Evolutionary conservation across 2,329 filamentous ascomycete genomes (phyloP), one percentile per base, ranked within the genome.

Genomic region (Berkeleyomyces basicola): DNA sequence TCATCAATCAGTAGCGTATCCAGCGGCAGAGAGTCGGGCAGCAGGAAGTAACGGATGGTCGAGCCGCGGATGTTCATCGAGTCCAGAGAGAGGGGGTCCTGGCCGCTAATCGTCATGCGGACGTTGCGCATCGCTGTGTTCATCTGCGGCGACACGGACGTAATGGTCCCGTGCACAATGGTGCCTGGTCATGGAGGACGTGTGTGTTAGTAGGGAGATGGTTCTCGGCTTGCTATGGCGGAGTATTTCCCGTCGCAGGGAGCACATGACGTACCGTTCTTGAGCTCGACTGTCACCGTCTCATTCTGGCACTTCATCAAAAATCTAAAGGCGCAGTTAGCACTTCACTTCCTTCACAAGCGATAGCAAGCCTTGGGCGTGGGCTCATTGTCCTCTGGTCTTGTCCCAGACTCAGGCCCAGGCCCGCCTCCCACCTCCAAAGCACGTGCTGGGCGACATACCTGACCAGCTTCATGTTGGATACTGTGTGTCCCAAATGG

Each of bases 301-400:
- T 99, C 93, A 76, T 96, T 97, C 75, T 88, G 85, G 76, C 92
- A 97, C 81, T 99, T 99, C 92, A 97, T 97, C 70, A 99, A 80
- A 75, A 99, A 99, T 74, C 93, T 97, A 74, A 16, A 16, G 40
- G 10, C 7, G 7, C 37, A 7, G 42, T 51, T 59, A 44, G 58
- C 40, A 44, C 33, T 14, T 14, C 51, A 55, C 36, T 55, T 39
- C 51, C 7, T n/a, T 3, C 11, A 6, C 33, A 55, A 16, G 43
- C 7, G 3, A 4, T 1, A n/a, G 4, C 33, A 51, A 31, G 47
- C 9, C 51, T 31, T 37, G 16, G 44, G 36, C 39, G 33, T 37
- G 36, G 11, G 39, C 11, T 46, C 57, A 23, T 39, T 7, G 37
- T 44, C 36, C 53, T 44, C 10, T 40, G 33, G 16, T 14, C 10